Conservation (phyloP, 768 basidiomycete species). For the Suillus sp. region DNA sequence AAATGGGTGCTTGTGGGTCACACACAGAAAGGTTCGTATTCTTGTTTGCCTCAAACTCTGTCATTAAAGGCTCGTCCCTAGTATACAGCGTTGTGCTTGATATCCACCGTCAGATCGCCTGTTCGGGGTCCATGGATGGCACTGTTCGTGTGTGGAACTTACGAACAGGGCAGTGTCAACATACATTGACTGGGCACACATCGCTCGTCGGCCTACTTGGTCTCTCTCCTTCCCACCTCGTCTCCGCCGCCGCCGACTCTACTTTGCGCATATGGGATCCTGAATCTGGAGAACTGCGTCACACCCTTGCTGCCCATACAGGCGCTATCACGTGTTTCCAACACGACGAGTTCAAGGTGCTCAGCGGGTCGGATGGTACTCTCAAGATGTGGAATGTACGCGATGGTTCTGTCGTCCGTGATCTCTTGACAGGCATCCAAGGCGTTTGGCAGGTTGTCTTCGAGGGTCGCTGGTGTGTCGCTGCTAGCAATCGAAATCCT, state of each 20-base stretch:
- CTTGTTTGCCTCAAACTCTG: not conserved
- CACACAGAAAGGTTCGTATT: slow-evolving; percentile 79
- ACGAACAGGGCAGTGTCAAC: slow-evolving; percentile 74
- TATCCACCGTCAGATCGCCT: slow-evolving; percentile 81
- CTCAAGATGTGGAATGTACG: slow-evolving; percentile 98
- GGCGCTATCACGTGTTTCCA: slow-evolving; percentile 99
- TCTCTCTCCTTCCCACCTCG: slow-evolving; percentile 85
- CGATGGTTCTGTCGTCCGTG: slow-evolving; percentile 83
- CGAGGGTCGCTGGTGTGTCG: slow-evolving; percentile 92
- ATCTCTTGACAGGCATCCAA: slow-evolving; percentile 86
- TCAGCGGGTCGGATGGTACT: slow-evolving; percentile 93
- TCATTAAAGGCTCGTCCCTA: slow-evolving; percentile 33
- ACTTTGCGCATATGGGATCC: slow-evolving; percentile 96
- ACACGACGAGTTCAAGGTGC: slow-evolving; percentile 96
- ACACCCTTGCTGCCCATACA: slow-evolving; percentile 86
- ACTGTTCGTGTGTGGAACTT: slow-evolving; percentile 96
- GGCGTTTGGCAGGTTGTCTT: slow-evolving; percentile 99
- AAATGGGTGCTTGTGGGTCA: slow-evolving; percentile 84
- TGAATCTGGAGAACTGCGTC: slow-evolving; percentile 73
- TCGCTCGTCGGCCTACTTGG: slow-evolving; percentile 94
- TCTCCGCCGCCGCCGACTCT: slow-evolving; percentile 95
- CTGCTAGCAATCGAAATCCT: slow-evolving; percentile 83
- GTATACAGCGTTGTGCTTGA: slow-evolving; percentile 97
- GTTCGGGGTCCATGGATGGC: slow-evolving; percentile 98
- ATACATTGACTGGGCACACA: slow-evolving; percentile 86